phyloP scores from a whole-genome alignment of 805 yeast species.

The Yamadazyma takamatsuzukensis region DNA sequence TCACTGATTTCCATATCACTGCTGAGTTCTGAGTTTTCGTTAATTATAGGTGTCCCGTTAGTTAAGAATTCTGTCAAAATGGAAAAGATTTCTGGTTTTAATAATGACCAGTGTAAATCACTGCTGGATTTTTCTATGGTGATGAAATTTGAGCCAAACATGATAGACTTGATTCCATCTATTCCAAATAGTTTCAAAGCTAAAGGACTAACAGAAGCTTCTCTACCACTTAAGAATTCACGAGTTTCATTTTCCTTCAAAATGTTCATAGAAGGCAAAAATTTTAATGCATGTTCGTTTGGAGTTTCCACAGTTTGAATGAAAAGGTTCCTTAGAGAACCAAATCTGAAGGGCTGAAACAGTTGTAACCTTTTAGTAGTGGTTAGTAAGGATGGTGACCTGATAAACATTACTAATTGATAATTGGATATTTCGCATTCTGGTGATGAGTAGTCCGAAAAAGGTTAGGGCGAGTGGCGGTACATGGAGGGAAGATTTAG shows the following conservation, averaged over 20 bases:
- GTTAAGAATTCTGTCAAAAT: constrained; percentile 53
- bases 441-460: no score
- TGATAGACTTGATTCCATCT: constrained; percentile 71
- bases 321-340: constrained; percentile 23
- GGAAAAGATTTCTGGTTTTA: constrained; percentile 66
- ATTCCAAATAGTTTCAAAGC: constrained; percentile 71
- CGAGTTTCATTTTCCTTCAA: constrained; percentile 60
- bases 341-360: no score
- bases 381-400: no score
- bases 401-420: no score
- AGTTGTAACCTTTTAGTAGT: no score
- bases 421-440: no score
- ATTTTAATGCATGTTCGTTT: constrained; percentile 81
- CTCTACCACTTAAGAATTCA: constrained; percentile 72
- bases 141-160: constrained; percentile 82
- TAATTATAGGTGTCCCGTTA: constrained; percentile 54
- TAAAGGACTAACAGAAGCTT: constrained; percentile 70
- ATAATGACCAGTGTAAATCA: constrained; percentile 54
- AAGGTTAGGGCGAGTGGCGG: no score
- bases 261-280: constrained; percentile 70
- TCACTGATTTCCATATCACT: constrained; percentile 46
- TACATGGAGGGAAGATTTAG: no score
- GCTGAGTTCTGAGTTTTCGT: constrained; percentile 21
- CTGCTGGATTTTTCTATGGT: constrained; percentile 64
- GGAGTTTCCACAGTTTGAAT: constrained; percentile 87